These are phyloP conservation scores for Chamaecyparis obtusa DNA, from an alignment of 75 land plant species.

Conservation along the genomic window DNA sequence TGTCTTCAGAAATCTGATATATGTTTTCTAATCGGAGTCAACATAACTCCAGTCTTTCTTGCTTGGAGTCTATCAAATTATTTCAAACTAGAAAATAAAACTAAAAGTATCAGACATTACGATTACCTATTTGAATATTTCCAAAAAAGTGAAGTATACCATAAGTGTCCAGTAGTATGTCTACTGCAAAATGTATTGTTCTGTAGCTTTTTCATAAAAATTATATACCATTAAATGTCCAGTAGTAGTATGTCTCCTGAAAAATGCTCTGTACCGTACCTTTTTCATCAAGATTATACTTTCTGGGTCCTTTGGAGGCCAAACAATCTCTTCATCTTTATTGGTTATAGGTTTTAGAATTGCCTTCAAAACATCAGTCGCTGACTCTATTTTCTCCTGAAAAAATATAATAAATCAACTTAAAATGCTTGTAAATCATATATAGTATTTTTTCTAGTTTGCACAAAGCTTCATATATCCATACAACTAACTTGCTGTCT, in stretches of 20 bases:
- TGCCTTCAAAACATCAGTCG: conserved; percentile 81
- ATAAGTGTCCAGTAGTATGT: neutral
- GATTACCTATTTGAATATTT: neutral
- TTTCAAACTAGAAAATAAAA: conserved; percentile 4
- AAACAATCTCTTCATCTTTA: conserved; percentile 60
- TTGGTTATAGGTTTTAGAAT: conserved; percentile 67
- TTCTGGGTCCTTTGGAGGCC: conserved; percentile 83
- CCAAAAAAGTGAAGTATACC: neutral
- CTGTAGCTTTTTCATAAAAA: conserved; percentile 63
- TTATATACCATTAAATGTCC: neutral
- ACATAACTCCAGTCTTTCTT: neutral
- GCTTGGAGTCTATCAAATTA: neutral
- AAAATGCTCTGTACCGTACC: conserved; percentile 26
- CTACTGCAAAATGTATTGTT: neutral
- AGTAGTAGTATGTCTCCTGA: neutral
- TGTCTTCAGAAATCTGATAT: neutral
- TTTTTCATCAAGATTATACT: conserved; percentile 58
- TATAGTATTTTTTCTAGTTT: neutral
- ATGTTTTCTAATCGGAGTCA: neutral
- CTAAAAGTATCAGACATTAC: neutral
- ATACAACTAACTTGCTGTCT: neutral
- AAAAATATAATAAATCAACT: conserved; percentile 8
- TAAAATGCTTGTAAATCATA: neutral
- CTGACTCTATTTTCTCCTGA: conserved; percentile 88
- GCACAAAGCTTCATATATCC: neutral